These are phyloP conservation scores for Mycena filopes DNA, from an alignment of 768 basidiomycete genomes.

Conservation along the genomic window DNA sequence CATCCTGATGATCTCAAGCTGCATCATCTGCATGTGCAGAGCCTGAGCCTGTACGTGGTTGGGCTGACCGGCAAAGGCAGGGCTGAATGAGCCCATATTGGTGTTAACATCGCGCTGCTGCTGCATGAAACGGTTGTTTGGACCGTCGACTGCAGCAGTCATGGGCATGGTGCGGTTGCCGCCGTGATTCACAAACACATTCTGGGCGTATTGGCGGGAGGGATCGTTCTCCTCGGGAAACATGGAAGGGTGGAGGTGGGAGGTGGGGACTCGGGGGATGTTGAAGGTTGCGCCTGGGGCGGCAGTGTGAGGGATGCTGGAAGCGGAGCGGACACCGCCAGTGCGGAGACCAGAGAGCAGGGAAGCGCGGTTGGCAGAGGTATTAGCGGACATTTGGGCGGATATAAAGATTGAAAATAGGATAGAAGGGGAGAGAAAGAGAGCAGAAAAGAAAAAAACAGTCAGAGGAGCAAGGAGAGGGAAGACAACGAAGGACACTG, in stretches of 20 bases:
- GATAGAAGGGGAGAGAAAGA: slow-evolving; percentile 11
- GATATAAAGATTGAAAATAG: slow-evolving; percentile 24
- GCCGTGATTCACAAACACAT: slow-evolving; percentile 57
- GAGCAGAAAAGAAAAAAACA: slow-evolving; percentile 6
- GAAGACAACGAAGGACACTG: background rate
- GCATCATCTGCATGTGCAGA: slow-evolving; percentile 87
- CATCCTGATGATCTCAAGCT: slow-evolving; percentile 82
- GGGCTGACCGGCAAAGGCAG: slow-evolving; percentile 60
- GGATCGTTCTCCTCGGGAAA: slow-evolving; percentile 59
- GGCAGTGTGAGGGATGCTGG: slow-evolving; percentile 72
- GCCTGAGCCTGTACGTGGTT: slow-evolving; percentile 68
- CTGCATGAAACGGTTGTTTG: slow-evolving; percentile 72
- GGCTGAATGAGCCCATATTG: slow-evolving; percentile 66
- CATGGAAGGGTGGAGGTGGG: slow-evolving; percentile 52
- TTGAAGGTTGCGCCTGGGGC: slow-evolving; percentile 68
- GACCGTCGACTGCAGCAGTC: slow-evolving; percentile 78
- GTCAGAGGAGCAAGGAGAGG: background rate
- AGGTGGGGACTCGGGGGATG: slow-evolving; percentile 62
- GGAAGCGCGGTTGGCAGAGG: slow-evolving; percentile 70
- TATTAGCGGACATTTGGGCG: slow-evolving; percentile 33
- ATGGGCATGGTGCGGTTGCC: slow-evolving; percentile 55
- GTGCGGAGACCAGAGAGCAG: slow-evolving; percentile 91
- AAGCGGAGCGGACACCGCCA: slow-evolving; percentile 83
- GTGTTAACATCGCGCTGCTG: slow-evolving; percentile 69
- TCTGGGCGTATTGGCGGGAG: slow-evolving; percentile 66